Percentiles rank a stretch among this genome's conserved stretches.
Evolutionary conservation across 495 filamentous ascomycete species (phyloP).

Genomic region (Podospora australis): DNA sequence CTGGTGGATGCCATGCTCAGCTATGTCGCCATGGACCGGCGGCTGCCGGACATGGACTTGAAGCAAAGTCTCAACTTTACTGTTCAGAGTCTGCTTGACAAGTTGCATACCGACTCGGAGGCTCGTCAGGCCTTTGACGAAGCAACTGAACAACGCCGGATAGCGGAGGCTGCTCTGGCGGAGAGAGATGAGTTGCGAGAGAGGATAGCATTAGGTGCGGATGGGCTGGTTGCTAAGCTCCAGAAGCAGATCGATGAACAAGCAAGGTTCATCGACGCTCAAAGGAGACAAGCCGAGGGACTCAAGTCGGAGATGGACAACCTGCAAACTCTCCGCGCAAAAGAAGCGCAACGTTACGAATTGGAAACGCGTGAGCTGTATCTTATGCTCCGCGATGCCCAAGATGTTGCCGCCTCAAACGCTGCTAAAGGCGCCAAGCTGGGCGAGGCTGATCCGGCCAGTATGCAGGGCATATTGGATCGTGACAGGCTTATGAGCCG

Average conservation of each 20-base stretch:
- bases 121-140: constrained; percentile 88
- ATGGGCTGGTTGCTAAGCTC: constrained; percentile 86
- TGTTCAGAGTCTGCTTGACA: constrained; percentile 89
- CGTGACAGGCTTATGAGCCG: constrained; percentile 86
- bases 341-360: constrained; percentile 91
- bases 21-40: constrained; percentile 97
- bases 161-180: constrained; percentile 90
- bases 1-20: constrained; percentile 96
- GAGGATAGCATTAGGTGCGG: constrained; percentile 87
- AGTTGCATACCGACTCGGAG: constrained; percentile 92
- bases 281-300: constrained; percentile 75
- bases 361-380: constrained; percentile 94
- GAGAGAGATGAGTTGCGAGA: constrained; percentile 94
- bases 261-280: constrained; percentile 78
- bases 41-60: constrained; percentile 92
- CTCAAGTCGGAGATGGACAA: constrained; percentile 85
- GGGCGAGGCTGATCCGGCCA: constrained; percentile 58
- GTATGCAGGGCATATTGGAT: constrained; percentile 89
- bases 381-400: constrained; percentile 95
- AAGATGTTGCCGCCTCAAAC: constrained; percentile 86
- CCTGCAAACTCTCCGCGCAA: constrained; percentile 75
- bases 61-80: constrained; percentile 97
- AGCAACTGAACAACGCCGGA: constrained; percentile 76
- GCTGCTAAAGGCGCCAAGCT: constrained; percentile 63
- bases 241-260: constrained; percentile 93